Evolutionary conservation across 176 grass and related monocot species (phyloP).

Genomic region (Melocanna baccifera): DNA sequence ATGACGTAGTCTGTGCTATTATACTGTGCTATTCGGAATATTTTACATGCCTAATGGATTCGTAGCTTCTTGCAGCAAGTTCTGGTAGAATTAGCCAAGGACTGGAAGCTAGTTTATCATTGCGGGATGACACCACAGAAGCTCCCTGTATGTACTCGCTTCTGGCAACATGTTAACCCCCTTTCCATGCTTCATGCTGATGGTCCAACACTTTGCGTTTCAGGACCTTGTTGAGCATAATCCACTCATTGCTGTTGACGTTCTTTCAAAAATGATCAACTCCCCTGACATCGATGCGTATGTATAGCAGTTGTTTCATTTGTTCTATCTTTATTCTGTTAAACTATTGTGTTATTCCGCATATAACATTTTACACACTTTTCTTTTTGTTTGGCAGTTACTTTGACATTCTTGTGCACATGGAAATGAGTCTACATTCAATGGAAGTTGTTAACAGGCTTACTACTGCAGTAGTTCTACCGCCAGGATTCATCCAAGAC

Average conservation of each 20-base stretch:
- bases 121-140: slow-evolving; percentile 81
- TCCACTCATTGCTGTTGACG: slow-evolving; percentile 71
- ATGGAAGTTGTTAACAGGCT: slow-evolving; percentile 99
- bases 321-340: slow-evolving; percentile 9
- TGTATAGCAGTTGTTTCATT: slow-evolving; percentile 16
- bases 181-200: slow-evolving; percentile 12
- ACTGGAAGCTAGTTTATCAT: slow-evolving; percentile 88
- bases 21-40: slow-evolving; percentile 1
- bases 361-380: slow-evolving; percentile 15
- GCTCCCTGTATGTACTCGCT: slow-evolving; percentile 63
- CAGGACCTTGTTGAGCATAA: slow-evolving; percentile 98
- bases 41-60: slow-evolving; percentile 22
- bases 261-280: slow-evolving; percentile 87
- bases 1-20: background rate
- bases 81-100: slow-evolving; percentile 60
- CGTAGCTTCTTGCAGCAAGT: slow-evolving; percentile 67
- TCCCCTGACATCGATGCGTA: slow-evolving; percentile 84
- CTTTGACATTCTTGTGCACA: slow-evolving; percentile 82
- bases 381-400: slow-evolving; percentile 53
- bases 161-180: slow-evolving; percentile 19
- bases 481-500: slow-evolving; percentile 84
- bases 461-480: slow-evolving; percentile 75
- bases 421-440: slow-evolving; percentile 97
- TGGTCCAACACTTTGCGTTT: slow-evolving; percentile 25
- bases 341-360: slow-evolving; percentile 23